Base-by-base conservation (phyloP, 805 yeast species). In the Priceomyces haplophilus region DNA sequence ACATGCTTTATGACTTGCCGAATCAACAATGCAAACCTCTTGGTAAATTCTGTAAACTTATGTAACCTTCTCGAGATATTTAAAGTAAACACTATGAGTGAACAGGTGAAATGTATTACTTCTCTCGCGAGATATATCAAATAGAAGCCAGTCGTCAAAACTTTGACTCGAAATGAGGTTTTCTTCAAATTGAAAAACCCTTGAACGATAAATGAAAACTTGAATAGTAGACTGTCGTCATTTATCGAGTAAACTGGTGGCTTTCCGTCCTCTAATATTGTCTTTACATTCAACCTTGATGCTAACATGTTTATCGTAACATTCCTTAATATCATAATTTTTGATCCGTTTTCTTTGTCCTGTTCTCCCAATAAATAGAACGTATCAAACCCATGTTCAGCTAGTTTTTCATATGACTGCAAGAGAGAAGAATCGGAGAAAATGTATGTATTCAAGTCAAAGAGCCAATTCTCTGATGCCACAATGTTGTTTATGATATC, bases 241-340 rank as follows among this genome's bases (percentile, higher is more conserved):
- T 25, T 7, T 21, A 36, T 7, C 8, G 17, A 15, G 11, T 12
- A 20, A 19, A 11, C 4, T 12, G 6, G 12, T 3, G 4, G 17
- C 20, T 12, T 12, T 10, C 30, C 30, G 10, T 21, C 39, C 8
- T 21, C 31, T 3, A 11, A 13, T 3, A n/a, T 6, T 7, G 27
- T 15, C 4, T 10, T 4, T 6, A 21, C 19, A n/a, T 17, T 17
- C 11, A 36, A 10, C 7, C 17, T 13, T 24, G 30, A 23, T 11
- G 39, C 39, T 13, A 36, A 25, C 39, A 30, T 23, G 11, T 36
- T 36, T 4, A n/a, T 17, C 8, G 21, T 18, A n/a, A 15, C 30
- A n/a, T 18, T 10, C n/a, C n/a, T 13, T 3, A 21, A 7, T 18
- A 36, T 36, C 8, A 4, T 20, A 3, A 36, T 7, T 12, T 21